Conservation (phyloP, 2,329 filamentous ascomycete genomes). For the Trichoderma sp. region DNA sequence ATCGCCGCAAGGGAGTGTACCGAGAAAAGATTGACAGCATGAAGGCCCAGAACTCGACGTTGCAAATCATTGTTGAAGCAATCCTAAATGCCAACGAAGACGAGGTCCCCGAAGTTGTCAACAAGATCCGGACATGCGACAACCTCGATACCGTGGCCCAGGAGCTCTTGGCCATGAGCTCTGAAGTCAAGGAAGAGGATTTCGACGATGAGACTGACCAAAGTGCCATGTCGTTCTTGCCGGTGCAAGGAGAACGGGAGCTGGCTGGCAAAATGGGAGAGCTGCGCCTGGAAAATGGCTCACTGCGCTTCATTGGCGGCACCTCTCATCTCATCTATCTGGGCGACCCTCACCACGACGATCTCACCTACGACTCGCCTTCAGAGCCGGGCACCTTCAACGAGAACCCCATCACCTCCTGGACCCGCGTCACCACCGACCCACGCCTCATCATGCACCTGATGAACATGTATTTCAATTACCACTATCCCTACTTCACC, state of each 20-base stretch:
- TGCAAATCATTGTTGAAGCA: constrained; percentile 90
- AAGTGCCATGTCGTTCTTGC: constrained; percentile 45
- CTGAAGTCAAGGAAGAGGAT: constrained; percentile 28
- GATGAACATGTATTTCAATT: constrained; percentile 96
- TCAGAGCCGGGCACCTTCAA: constrained; percentile 51
- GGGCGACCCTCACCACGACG: constrained; percentile 48
- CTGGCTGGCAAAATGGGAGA: constrained; percentile 93
- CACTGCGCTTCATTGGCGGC: constrained; percentile 87
- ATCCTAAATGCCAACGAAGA: constrained; percentile 90
- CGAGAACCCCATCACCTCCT: constrained; percentile 75
- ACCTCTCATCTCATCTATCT: constrained; percentile 92
- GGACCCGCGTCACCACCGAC: constrained; percentile 85
- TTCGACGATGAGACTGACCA: constrained; percentile 42
- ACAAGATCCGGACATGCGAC: constrained; percentile 84
- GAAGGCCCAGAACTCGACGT: constrained; percentile 82
- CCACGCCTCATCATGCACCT: constrained; percentile 79
- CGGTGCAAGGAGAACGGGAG: constrained; percentile 68
- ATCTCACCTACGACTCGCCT: constrained; percentile 44
- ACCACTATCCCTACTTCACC: constrained; percentile 97
- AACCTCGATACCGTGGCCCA: constrained; percentile 60
- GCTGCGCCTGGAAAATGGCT: constrained; percentile 81
- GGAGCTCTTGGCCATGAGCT: constrained; percentile 51
- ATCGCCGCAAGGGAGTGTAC: constrained; percentile 94
- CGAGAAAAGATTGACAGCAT: constrained; percentile 88
- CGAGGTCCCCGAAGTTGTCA: constrained; percentile 78